Evolutionary conservation across 805 yeast species (phyloP).

Genomic region (Ogataea trehaloabstinens): DNA sequence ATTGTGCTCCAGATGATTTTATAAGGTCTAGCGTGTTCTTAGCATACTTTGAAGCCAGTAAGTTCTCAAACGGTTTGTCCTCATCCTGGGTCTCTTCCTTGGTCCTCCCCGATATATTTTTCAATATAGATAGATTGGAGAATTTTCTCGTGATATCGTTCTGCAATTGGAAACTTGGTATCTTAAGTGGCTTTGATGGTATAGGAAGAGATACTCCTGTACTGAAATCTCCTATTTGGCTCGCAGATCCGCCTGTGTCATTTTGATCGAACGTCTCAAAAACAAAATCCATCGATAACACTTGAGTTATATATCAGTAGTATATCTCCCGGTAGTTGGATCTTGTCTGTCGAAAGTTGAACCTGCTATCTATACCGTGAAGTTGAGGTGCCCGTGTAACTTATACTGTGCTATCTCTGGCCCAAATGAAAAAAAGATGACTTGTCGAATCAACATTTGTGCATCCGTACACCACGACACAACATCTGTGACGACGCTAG

Average conservation of each 20-base stretch:
- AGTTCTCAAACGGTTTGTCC: constrained; percentile 7
- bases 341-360: too few species aligned
- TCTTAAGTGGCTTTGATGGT: constrained; percentile 40
- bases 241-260: constrained; percentile 5
- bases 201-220: constrained; percentile 22
- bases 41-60: constrained; percentile 48
- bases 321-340: too few species aligned
- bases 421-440: too few species aligned
- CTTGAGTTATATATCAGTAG: too few species aligned
- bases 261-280: constrained; percentile 25
- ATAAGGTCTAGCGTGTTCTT: constrained; percentile 41
- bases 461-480: too few species aligned
- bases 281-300: constrained; percentile 28
- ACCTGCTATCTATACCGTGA: too few species aligned
- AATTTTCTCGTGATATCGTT: constrained; percentile 37
- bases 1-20: constrained; percentile 4
- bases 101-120: constrained; percentile 20
- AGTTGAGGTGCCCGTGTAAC: too few species aligned
- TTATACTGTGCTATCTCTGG: too few species aligned
- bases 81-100: constrained; percentile 8
- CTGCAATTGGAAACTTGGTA: constrained; percentile 35
- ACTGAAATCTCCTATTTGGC: not conserved
- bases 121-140: constrained; percentile 33
- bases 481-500: too few species aligned
- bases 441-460: too few species aligned